These are phyloP conservation scores for Pleurozium schreberi DNA, from an alignment of 225 moss, liverwort and hornwort species.

Conservation along the genomic window DNA sequence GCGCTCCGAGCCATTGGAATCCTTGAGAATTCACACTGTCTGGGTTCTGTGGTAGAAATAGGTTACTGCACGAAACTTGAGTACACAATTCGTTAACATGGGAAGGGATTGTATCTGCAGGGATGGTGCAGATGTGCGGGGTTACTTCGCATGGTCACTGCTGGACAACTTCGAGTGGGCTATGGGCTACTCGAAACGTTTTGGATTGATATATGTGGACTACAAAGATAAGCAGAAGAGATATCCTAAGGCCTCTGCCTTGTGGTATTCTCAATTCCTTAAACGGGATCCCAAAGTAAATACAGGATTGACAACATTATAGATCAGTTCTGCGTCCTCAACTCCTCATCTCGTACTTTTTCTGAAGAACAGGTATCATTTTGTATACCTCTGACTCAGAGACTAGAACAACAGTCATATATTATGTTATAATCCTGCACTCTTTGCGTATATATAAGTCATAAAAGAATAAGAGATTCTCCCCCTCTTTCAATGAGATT, in stretches of 20 bases:
- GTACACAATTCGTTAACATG: not conserved
- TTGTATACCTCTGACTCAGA: not conserved
- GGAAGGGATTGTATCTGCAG: slow-evolving; percentile 1
- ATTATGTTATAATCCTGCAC: not conserved
- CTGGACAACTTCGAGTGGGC: slow-evolving; percentile 52
- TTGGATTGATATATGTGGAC: slow-evolving; percentile 48
- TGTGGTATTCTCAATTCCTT: slow-evolving; percentile 35
- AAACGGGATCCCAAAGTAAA: not conserved
- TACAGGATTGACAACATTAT: not conserved
- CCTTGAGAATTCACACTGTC: not conserved
- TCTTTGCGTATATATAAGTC: not conserved
- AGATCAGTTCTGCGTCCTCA: not conserved
- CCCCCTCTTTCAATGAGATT: not conserved
- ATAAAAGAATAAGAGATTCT: not conserved
- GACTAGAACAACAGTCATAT: not conserved
- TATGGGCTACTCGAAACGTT: slow-evolving; percentile 39
- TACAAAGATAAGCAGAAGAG: slow-evolving; percentile 27
- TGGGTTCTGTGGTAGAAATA: not conserved
- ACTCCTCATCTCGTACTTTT: not conserved
- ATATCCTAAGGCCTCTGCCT: slow-evolving; percentile 31
- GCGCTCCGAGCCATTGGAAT: not conserved
- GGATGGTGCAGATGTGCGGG: slow-evolving; percentile 45
- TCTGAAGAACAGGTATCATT: not conserved
- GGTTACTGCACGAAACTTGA: not conserved
- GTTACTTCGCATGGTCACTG: slow-evolving; percentile 55